These are phyloP conservation scores for Piromyces sp. DNA, from an alignment of 192 early-diverging fungal genomes.

Conservation along the genomic window DNA sequence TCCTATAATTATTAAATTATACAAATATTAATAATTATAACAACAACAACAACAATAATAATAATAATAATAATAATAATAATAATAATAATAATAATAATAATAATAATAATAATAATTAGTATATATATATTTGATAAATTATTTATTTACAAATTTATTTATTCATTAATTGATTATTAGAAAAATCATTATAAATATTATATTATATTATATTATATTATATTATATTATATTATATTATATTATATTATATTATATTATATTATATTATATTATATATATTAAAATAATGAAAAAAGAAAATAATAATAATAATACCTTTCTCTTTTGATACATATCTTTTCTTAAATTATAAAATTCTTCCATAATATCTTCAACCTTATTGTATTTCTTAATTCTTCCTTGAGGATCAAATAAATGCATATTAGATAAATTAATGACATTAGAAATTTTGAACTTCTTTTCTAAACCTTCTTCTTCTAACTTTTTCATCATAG, in stretches of 20 bases:
- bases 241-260: too few species aligned
- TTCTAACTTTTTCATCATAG: constrained; percentile 54
- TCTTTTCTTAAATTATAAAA: constrained; percentile 71
- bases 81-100: background rate
- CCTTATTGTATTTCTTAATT: constrained; percentile 55
- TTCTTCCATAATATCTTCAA: constrained; percentile 67
- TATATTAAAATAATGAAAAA: too few species aligned
- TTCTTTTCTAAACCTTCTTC: constrained; percentile 61
- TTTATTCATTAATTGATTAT: too few species aligned
- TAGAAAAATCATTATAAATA: too few species aligned
- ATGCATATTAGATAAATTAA: constrained; percentile 80
- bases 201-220: too few species aligned
- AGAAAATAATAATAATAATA: constrained; percentile 9
- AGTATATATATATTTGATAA: too few species aligned
- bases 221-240: too few species aligned
- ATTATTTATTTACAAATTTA: too few species aligned
- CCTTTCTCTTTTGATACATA: constrained; percentile 83
- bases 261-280: too few species aligned
- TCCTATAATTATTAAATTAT: constrained; percentile 11
- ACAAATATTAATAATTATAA: background rate
- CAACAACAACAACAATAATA: background rate
- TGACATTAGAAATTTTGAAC: constrained; percentile 54
- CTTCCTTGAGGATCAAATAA: constrained; percentile 80
- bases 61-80: background rate
- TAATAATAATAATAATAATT: too few species aligned